Base-by-base conservation (phyloP, 345 rosid genomes). In the Lepidium sativum region DNA sequence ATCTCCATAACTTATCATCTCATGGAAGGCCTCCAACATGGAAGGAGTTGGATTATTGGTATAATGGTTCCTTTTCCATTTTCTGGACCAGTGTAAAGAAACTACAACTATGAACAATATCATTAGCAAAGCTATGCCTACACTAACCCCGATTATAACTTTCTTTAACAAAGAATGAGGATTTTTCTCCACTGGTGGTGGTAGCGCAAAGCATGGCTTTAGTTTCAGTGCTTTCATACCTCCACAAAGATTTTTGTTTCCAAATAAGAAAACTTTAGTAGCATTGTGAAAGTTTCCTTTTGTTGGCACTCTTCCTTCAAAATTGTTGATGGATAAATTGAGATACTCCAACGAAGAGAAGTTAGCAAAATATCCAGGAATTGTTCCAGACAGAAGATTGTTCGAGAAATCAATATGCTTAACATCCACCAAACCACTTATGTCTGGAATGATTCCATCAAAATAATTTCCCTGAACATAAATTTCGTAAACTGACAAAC, bases 201-300 rank as follows among this genome's bases (percentile, higher is more conserved):
- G 14, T 53, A 9, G 58, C 9, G 3, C 0, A 0, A 10, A 1
- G 58, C 82, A 78, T 32, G 15, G 21, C 1, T 54, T 63, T 20
- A 75, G 59, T 25, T 63, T 9, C 7, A 55, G 2, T 4, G 8
- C 47, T 14, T 7, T 17, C 0, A 45, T 54, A n/a, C 72, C 72
- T 29, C 75, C 68, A 37, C 79, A 70, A 0, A 60, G 49, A 4
- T 67, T 3, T 1, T 7, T 38, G 18, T 70, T 66, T n/a, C 76
- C 70, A 4, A 1, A 23, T 9, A 76, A 0, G 0, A 25, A 67
- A 13, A n/a, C 40, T 11, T 13, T 23, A 18, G 35, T 51, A 3
- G 35, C 6, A 15, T 77, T 71, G 2, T 27, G 7, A 7, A 77
- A 76, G 29, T 9, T 32, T 45, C 80, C 64, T 50, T 43, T 5